These are phyloP conservation scores for Fonsecaea erecta DNA, from an alignment of 2,329 filamentous ascomycete species.

Conservation along the genomic window DNA sequence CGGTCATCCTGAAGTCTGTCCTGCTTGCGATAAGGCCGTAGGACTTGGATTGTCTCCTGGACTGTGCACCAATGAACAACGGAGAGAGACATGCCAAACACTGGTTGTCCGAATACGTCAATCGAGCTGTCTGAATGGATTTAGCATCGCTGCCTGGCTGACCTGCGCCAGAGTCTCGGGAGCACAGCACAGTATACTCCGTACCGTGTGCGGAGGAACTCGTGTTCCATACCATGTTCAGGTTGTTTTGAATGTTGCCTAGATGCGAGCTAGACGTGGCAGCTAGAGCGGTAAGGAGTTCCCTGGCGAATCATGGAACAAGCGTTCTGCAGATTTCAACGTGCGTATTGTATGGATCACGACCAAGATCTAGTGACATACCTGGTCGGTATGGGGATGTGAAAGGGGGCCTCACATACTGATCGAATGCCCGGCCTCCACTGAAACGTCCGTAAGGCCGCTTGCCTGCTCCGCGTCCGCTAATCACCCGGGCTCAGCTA, in stretches of 20 bases:
- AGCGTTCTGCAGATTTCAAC: too few species aligned
- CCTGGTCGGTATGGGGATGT: too few species aligned
- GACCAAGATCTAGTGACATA: too few species aligned
- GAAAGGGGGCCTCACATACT: too few species aligned
- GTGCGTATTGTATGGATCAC: too few species aligned
- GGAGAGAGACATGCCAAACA: neutral
- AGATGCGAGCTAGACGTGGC: neutral
- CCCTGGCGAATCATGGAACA: neutral
- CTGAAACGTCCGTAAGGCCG: constrained; percentile 1
- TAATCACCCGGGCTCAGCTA: neutral
- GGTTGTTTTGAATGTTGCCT: neutral
- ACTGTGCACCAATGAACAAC: neutral
- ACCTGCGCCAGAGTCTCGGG: neutral
- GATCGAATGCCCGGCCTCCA: neutral
- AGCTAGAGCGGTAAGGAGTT: neutral
- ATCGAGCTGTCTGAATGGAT: neutral
- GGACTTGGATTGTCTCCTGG: neutral
- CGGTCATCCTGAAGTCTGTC: neutral
- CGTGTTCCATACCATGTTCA: constrained; percentile 7
- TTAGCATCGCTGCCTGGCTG: neutral
- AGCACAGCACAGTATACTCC: neutral
- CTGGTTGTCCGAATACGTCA: neutral
- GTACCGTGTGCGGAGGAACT: neutral
- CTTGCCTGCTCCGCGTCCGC: neutral
- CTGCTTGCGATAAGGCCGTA: constrained; percentile 15